Conservation (phyloP, 2,329 filamentous ascomycete genomes). For the Aureobasidium sp. region DNA sequence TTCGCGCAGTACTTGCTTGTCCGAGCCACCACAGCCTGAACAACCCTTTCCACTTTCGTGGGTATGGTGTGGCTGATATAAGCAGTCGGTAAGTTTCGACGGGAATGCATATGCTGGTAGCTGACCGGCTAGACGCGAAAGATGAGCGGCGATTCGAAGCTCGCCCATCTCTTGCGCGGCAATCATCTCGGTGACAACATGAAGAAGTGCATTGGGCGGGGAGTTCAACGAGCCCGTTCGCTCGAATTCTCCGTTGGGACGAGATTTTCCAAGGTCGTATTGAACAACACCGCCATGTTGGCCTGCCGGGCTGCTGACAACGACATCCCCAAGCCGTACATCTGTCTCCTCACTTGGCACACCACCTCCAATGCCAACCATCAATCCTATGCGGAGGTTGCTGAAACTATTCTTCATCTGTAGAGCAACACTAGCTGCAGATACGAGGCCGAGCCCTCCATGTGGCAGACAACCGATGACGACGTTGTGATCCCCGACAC, state of each 20-base stretch:
- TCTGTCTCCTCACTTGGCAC: slow-evolving; percentile 17
- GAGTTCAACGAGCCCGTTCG: background rate
- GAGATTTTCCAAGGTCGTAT: slow-evolving; percentile 22
- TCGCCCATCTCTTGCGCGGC: background rate
- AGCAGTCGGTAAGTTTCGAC: background rate
- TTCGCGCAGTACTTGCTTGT: background rate
- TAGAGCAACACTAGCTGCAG: slow-evolving; percentile 18
- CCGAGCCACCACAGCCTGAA: background rate
- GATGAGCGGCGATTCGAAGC: background rate
- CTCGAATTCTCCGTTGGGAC: slow-evolving; percentile 9
- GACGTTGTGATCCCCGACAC: slow-evolving; percentile 22
- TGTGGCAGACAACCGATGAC: slow-evolving; percentile 22
- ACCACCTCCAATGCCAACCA: slow-evolving; percentile 22
- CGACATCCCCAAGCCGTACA: slow-evolving; percentile 25
- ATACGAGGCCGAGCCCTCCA: slow-evolving; percentile 17
- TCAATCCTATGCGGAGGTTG: slow-evolving; percentile 11
- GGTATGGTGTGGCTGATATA: background rate
- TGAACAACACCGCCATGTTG: slow-evolving; percentile 23
- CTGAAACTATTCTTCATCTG: slow-evolving; percentile 17
- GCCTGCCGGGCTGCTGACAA: slow-evolving; percentile 21
- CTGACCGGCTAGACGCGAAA: background rate
- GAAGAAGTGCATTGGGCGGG: slow-evolving; percentile 17
- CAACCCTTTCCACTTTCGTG: background rate
- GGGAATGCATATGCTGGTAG: background rate
- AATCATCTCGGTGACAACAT: slow-evolving; percentile 10